A percentile compares a stretch with the other conserved stretches of the same genome.
These are phyloP conservation scores for Blastobotrys arbuscula DNA, from an alignment of 1,139 yeast species.

Conservation along the genomic window DNA sequence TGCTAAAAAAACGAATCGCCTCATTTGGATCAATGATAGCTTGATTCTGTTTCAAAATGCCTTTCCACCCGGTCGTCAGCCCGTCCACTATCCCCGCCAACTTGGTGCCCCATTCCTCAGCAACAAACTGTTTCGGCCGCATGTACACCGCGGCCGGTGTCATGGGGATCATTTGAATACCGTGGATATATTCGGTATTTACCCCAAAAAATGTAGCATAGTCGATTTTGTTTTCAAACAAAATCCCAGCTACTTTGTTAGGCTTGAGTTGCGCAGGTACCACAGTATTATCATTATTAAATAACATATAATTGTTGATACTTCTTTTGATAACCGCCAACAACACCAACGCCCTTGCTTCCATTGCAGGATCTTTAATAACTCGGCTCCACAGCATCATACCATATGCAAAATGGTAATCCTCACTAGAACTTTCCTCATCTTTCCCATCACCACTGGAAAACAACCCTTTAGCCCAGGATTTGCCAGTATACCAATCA, in stretches of 20 bases:
- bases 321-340: constrained; percentile 53
- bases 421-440: constrained; percentile 69
- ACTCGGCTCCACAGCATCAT: constrained; percentile 68
- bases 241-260: constrained; percentile 62
- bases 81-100: constrained; percentile 43
- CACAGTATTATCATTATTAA: constrained; percentile 46
- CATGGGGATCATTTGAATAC: constrained; percentile 84
- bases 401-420: constrained; percentile 59
- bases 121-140: constrained; percentile 58
- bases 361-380: constrained; percentile 55
- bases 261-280: constrained; percentile 47
- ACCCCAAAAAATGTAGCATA: constrained; percentile 80
- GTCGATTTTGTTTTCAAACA: constrained; percentile 72
- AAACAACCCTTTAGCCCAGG: constrained; percentile 69
- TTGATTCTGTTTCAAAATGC: constrained; percentile 63
- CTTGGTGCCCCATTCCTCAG: constrained; percentile 65
- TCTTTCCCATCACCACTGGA: constrained; percentile 62
- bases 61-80: constrained; percentile 70
- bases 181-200: constrained; percentile 69
- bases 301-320: constrained; percentile 54
- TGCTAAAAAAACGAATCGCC: constrained; percentile 60
- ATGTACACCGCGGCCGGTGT: constrained; percentile 71
- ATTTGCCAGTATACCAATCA: constrained; percentile 72
- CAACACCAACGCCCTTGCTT: constrained; percentile 60
- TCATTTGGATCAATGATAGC: constrained; percentile 61